phyloP scores from a whole-genome alignment of 495 filamentous ascomycete genomes.

The Penicillium cosmopolitanum region DNA sequence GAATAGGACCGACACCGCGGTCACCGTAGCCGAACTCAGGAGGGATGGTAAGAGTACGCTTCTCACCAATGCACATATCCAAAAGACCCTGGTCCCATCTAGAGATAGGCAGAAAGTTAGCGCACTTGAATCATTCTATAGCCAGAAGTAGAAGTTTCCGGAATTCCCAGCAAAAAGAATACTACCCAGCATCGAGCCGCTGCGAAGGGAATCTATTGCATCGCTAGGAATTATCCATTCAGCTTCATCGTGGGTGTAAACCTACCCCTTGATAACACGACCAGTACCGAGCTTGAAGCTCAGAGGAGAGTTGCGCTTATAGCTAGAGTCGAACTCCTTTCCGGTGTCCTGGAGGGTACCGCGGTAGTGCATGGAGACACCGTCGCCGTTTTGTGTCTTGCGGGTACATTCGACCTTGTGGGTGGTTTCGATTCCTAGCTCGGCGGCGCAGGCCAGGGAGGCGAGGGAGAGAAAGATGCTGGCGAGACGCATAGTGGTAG shows the following conservation, averaged over 20 bases:
- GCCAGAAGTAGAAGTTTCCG: no score
- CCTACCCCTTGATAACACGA: constrained; percentile 83
- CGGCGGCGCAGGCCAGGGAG: constrained; percentile 47
- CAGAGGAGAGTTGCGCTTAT: constrained; percentile 75
- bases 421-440: constrained; percentile 75
- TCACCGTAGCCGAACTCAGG: constrained; percentile 84
- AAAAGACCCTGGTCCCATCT: constrained; percentile 89
- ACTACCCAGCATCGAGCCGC: no score
- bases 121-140: not conserved
- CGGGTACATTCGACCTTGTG: constrained; percentile 70
- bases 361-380: constrained; percentile 82
- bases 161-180: no score
- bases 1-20: constrained; percentile 74
- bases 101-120: constrained; percentile 12
- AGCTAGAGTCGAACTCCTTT: constrained; percentile 62
- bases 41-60: constrained; percentile 89
- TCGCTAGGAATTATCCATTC: not conserved
- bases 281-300: constrained; percentile 77
- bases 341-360: constrained; percentile 67
- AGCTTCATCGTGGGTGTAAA: not conserved
- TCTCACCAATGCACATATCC: constrained; percentile 97
- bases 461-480: constrained; percentile 58
- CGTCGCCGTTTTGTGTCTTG: constrained; percentile 77
- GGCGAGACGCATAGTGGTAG: constrained; percentile 37
- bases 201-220: no score